Base-by-base conservation (phyloP, 306 rosid species). In the Dalbergia cochinchinensis region DNA sequence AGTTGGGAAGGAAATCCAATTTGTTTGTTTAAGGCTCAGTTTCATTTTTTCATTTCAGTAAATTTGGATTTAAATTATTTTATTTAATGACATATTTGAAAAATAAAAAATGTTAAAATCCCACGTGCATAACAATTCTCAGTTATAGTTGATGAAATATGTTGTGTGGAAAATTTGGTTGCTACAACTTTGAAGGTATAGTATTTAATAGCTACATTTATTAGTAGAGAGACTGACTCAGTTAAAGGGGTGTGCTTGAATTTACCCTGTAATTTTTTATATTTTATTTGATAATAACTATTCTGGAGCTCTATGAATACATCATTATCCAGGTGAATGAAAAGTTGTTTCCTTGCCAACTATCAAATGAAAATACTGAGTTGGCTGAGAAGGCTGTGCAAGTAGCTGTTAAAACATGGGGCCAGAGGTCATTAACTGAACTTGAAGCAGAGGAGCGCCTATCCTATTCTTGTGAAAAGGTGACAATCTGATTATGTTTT, bases 371-470 rank as follows among this genome's bases (percentile, higher is more conserved):
- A 83, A 93, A 88, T 74, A 47, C 79, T 47, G 89, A 90, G 80
- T 79, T 93, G 85, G 87, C 91, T 62, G 98, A 91, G 80, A 89
- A 88, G 80, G 89, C 96, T 45, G 94, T 91, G 68, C 88, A 92
- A 63, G 84, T 95, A 64, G 98, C 99, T 76, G 92, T 88, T 45
- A 85, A 90, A 79, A 91, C 86, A 64, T 95, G 99, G 98, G 98
- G 99, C 62, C 89, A 81, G 78, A 90, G 89, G 80, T 95, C 98
- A 69, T 85, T 95, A 76, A 91, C 92, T 16, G 98, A 92, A 85
- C 97, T 95, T 75, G 98, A 95, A 83, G 97, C 97, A 20, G 98
- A 95, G 90, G 99, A 95, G 85, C 97, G 98, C 62, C 92, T 95
- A 62, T 95, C 99, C 73, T 95, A 87, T 89, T 87, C 94, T 74